Evolutionary conservation across 257 asterid genomes (phyloP).

Genomic region (Jacaranda mimosifolia): DNA sequence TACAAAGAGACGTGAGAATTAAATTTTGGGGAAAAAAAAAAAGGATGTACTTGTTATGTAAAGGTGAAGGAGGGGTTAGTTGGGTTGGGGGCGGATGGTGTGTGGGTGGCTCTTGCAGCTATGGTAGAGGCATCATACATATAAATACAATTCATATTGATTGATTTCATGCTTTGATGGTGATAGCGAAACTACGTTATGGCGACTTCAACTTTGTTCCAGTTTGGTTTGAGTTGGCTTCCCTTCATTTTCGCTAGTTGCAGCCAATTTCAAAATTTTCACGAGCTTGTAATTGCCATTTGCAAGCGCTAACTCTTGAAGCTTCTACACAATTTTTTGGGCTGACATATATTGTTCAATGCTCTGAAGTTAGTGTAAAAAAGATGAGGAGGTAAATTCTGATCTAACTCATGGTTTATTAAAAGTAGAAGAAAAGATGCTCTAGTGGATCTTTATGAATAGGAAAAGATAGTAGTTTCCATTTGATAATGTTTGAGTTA

Average conservation of each 20-base stretch:
- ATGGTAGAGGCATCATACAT: background rate
- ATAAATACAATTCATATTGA: constrained; percentile 1
- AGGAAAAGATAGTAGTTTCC: too few species aligned
- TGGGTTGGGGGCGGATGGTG: background rate
- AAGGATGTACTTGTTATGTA: background rate
- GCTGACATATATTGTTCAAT: too few species aligned
- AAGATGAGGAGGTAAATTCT: too few species aligned
- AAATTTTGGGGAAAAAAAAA: background rate
- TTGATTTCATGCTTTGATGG: constrained; percentile 9
- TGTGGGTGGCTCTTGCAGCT: constrained; percentile 27
- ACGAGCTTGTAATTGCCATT: background rate
- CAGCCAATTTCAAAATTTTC: background rate
- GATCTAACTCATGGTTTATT: too few species aligned
- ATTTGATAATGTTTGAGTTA: too few species aligned
- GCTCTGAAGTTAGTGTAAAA: too few species aligned
- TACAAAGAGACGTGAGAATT: constrained; percentile 40
- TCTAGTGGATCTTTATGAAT: too few species aligned
- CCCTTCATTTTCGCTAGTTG: background rate
- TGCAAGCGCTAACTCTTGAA: background rate
- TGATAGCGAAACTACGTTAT: background rate
- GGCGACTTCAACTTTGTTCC: constrained; percentile 17
- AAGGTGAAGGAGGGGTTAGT: background rate
- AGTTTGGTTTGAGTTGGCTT: background rate
- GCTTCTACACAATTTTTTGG: background rate
- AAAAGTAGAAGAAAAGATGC: too few species aligned